Evolutionary conservation across 129 eudicot genomes (phyloP).

Genomic region (Scalesia atractyloides): DNA sequence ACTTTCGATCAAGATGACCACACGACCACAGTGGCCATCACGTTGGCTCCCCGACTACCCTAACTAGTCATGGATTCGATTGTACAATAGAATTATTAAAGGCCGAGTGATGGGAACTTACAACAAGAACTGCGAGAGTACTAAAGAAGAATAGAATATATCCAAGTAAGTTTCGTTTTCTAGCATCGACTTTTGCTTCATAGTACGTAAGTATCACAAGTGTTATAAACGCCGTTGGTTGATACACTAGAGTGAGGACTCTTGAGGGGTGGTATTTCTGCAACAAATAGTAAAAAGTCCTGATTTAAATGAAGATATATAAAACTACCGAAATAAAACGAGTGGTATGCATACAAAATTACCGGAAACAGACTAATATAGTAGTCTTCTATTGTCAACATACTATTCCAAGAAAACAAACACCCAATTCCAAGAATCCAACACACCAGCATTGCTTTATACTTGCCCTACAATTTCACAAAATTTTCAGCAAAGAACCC

Average conservation of each 20-base stretch:
- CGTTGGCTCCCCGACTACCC: too few species aligned
- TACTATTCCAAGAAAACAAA: slow-evolving; percentile 64
- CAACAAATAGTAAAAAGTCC: not conserved
- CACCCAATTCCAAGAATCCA: slow-evolving; percentile 73
- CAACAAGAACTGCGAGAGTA: slow-evolving; percentile 47
- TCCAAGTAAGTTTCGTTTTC: slow-evolving; percentile 39
- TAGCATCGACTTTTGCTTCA: slow-evolving; percentile 49
- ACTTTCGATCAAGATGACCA: too few species aligned
- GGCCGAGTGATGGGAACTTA: slow-evolving; percentile 19
- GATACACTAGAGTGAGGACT: slow-evolving; percentile 52
- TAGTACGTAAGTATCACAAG: slow-evolving; percentile 39
- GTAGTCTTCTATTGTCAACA: slow-evolving; percentile 62
- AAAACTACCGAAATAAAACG: not conserved
- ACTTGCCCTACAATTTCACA: slow-evolving; percentile 46
- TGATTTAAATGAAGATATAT: not conserved
- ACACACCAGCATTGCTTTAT: slow-evolving; percentile 44
- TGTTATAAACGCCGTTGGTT: slow-evolving; percentile 47
- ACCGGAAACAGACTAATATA: slow-evolving; percentile 54
- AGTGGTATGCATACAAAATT: slow-evolving; percentile 3
- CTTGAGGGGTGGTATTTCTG: slow-evolving; percentile 54
- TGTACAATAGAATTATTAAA: not conserved
- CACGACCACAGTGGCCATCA: too few species aligned
- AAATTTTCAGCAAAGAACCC: not conserved
- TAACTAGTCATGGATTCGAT: too few species aligned
- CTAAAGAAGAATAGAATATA: slow-evolving; percentile 46